Base-by-base conservation (phyloP, 345 rosid genomes). In the Orychophragmus violaceus region DNA sequence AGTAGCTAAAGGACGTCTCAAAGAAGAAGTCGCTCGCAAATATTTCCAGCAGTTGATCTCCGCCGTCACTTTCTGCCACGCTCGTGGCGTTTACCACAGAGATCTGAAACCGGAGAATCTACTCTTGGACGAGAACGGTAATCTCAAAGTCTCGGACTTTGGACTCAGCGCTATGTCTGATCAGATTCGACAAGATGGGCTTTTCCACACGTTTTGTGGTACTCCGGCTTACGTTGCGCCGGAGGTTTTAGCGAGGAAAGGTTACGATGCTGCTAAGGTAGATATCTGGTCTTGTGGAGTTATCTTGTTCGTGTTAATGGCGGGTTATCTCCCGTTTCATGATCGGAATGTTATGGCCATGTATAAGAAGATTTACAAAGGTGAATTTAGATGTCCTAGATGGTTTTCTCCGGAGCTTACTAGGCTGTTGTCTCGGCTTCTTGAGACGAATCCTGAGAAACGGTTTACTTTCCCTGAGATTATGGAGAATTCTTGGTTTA, bases 261-360 rank as follows among this genome's bases (percentile, higher is more conserved):
- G 89, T 0, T 92, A 92, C 66, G 93, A 89, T 39, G 98, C 91
- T 0, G 88, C 88, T 0, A 89, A 85, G 54, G 95, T 87, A 2
- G 98, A 86, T 71, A 74, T 86, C 23, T 92, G 98, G 98, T 87
- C 98, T 72, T 92, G 98, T 61, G 98, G 98, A 8, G 93, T 92
- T 0, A 74, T 92, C 36, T 70, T 89, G 66, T 89, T 87, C 75
- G 92, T 92, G 46, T 68, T 92, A 6, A 74, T 92, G 81, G 84
- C 96, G 0, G 96, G 91, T 13, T 62, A 77, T 33, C 72, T 92
- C 16, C 98, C 96, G 1, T 92, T 89, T 67, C 87, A 92, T 36
- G 96, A 89, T 68, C 85, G 83, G 3, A 92, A 89, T 66, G 62
- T 89, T 17, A 87, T 89, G 80, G 74, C 74, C 3, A 85, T 92